Evolutionary conservation across 306 rosid species (phyloP).

Genomic region (Hippophae tibetana): DNA sequence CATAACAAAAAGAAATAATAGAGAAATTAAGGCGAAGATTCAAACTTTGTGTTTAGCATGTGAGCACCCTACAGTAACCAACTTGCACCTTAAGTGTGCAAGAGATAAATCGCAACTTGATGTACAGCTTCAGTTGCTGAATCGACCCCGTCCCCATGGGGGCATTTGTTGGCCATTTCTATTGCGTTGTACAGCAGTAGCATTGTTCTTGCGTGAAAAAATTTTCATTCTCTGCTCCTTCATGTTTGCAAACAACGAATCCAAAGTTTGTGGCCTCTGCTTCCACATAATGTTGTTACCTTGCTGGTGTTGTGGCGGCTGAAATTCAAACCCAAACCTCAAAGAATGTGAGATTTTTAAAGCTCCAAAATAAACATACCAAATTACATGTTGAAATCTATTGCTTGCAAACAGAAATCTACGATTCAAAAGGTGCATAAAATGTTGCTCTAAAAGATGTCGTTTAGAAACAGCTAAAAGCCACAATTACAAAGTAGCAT

Average conservation of each 20-base stretch:
- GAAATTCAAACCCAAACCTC: conserved; percentile 11
- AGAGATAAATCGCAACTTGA: not conserved
- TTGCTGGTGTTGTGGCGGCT: conserved; percentile 30
- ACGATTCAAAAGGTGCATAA: too few species aligned
- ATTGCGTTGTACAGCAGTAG: conserved; percentile 24
- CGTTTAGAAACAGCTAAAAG: too few species aligned
- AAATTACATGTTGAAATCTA: not conserved
- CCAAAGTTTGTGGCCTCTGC: conserved; percentile 73
- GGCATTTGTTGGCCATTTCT: conserved; percentile 43
- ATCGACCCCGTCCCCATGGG: conserved; percentile 64
- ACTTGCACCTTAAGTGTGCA: too few species aligned
- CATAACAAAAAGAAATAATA: too few species aligned
- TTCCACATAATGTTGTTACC: conserved; percentile 34
- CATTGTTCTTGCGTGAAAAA: conserved; percentile 41
- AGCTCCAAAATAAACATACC: too few species aligned
- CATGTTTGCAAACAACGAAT: conserved; percentile 77
- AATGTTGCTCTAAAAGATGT: too few species aligned
- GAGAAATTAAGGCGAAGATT: too few species aligned
- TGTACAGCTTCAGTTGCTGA: conserved; percentile 33
- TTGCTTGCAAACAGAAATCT: too few species aligned
- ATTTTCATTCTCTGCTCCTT: conserved; percentile 71
- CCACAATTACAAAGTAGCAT: too few species aligned
- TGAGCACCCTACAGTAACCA: too few species aligned
- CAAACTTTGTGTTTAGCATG: too few species aligned
- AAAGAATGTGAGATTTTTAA: not conserved